Evolutionary conservation across 768 basidiomycete species (phyloP).

Genomic region (Mycena sanguinolenta): DNA sequence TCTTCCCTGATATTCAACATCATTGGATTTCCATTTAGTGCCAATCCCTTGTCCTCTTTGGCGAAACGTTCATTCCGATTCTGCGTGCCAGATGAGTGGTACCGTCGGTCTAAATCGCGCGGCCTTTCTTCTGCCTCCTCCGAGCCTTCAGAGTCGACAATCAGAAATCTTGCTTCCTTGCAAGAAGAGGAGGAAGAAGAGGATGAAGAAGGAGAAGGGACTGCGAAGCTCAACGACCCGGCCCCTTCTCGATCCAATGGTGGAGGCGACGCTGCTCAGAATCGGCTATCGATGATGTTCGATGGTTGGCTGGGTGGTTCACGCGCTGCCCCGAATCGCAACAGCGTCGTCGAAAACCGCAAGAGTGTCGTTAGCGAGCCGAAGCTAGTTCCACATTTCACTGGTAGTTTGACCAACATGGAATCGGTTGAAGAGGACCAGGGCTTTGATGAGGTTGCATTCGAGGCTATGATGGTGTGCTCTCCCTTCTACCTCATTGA

Average conservation of each 20-base stretch:
- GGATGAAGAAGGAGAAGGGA: constrained; percentile 65
- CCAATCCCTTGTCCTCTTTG: constrained; percentile 57
- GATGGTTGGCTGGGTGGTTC: constrained; percentile 68
- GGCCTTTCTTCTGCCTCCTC: constrained; percentile 59
- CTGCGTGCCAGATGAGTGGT: constrained; percentile 87
- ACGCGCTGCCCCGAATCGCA: constrained; percentile 52
- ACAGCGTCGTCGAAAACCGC: constrained; percentile 55
- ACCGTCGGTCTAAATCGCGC: constrained; percentile 74
- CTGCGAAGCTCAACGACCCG: constrained; percentile 62
- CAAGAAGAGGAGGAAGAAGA: constrained; percentile 58
- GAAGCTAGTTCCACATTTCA: constrained; percentile 64
- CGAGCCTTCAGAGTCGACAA: constrained; percentile 66
- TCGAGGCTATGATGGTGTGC: constrained; percentile 77
- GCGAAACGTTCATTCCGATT: constrained; percentile 67
- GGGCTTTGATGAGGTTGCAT: constrained; percentile 60
- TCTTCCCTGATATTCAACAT: constrained; percentile 60
- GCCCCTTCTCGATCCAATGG: constrained; percentile 9
- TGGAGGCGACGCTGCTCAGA: constrained; percentile 51
- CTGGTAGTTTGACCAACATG: constrained; percentile 42
- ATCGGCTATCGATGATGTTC: constrained; percentile 75
- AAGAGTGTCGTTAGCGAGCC: constrained; percentile 81
- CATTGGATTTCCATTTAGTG: constrained; percentile 52
- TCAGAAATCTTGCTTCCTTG: constrained; percentile 62
- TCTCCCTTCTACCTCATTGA: neutral
- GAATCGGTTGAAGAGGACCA: constrained; percentile 48